Evolutionary conservation across 768 basidiomycete genomes (phyloP), one percentile per base, ranked within the genome.

Genomic region (Gyrodon lividus): DNA sequence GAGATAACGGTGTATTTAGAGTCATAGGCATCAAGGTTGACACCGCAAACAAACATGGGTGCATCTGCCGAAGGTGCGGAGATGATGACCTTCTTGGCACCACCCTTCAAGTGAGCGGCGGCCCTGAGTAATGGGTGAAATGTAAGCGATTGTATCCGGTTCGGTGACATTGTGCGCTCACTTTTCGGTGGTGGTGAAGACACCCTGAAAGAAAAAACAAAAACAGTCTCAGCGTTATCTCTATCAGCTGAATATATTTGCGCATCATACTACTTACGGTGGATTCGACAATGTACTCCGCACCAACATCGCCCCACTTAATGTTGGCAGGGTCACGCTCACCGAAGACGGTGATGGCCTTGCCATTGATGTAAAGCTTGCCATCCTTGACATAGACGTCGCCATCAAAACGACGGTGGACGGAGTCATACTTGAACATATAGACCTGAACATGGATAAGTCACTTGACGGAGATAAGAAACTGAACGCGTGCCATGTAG

Each of bases 11-110:
- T 82, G 81, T 92, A 83, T 69, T 87, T 85, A 61, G 93, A 72
- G 72, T 97, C 86, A 74, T 99, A 98, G 35, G 77, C 60, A 56
- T 97, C 93, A 58, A 97, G 84, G 79, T 99, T 98, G 73, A 98
- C 96, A 79, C 91, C 93, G 61, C 80, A 81, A 47, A 95, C 92
- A 72, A 83, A 94, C 92, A 95, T 95, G 61, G 92, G 92, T 6
- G 93, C 92, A 69, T 95, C 92, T 28, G 92, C 82, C n/a, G 96
- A 98, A 60, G 96, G 96, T 42, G 96, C 96, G 59, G 95, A 96
- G 82, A 99, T 98, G 77, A 99, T 80, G 70, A 99, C 96, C 81
- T 98, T 99, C 86, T 98, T 98, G 68, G 96, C 96, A 71, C 96
- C 96, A 63, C 96, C 96, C 76, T 95, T 93, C 75, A 99, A 78